phyloP scores from a whole-genome alignment of 129 eudicot genomes.

The Lonicera japonica region DNA sequence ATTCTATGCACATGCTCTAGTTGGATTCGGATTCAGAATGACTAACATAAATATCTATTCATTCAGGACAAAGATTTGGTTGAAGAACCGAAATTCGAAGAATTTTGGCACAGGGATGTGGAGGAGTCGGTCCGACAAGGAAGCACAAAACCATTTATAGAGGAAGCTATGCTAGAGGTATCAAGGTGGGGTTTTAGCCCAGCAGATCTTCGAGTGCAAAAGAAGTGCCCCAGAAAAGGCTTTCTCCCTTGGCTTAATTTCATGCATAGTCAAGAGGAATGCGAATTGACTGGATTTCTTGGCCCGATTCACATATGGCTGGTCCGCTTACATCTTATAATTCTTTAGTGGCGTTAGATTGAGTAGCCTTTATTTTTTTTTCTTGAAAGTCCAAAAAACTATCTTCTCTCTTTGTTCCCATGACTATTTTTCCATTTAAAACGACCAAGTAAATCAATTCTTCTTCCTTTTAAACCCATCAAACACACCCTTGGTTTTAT shows the following conservation, averaged over 20 bases:
- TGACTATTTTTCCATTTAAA: too few relatives aligned
- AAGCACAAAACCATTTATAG: slow-evolving; percentile 50
- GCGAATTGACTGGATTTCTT: slow-evolving; percentile 63
- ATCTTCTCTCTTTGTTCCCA: too few relatives aligned
- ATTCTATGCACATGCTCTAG: too few relatives aligned
- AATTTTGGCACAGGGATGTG: slow-evolving; percentile 73
- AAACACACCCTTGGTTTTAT: too few relatives aligned
- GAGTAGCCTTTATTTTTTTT: too few relatives aligned
- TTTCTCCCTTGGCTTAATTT: slow-evolving; percentile 63
- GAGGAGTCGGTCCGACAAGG: slow-evolving; percentile 81
- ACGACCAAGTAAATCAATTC: too few relatives aligned
- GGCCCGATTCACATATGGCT: slow-evolving; percentile 97
- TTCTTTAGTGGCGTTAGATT: background rate
- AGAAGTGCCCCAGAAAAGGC: slow-evolving; percentile 64
- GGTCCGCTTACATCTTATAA: slow-evolving; percentile 29
- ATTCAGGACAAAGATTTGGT: slow-evolving; percentile 58
- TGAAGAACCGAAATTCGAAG: slow-evolving; percentile 45
- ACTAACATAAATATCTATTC: background rate
- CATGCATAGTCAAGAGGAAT: slow-evolving; percentile 49
- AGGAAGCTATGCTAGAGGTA: slow-evolving; percentile 73
- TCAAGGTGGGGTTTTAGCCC: slow-evolving; percentile 75
- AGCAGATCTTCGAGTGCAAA: slow-evolving; percentile 60
- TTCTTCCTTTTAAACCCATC: too few relatives aligned
- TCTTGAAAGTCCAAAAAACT: too few relatives aligned
- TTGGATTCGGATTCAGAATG: too few relatives aligned